Conservation (phyloP, 2,329 filamentous ascomycete species). For the Arthrobotrys musiformis region DNA sequence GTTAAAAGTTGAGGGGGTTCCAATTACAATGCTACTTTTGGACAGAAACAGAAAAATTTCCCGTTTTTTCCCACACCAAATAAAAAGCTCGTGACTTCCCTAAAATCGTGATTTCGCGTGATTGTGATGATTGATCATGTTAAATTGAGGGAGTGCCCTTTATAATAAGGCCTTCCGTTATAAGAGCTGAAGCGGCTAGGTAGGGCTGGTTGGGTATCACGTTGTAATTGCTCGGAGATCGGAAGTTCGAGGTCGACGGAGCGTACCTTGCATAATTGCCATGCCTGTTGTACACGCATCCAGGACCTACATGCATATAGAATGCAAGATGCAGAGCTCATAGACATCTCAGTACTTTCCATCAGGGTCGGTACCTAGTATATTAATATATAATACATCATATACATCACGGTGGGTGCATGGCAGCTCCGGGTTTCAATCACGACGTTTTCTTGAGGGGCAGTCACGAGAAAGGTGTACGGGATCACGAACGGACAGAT, state of each 20-base stretch:
- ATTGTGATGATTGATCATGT: background rate
- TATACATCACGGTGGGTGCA: background rate
- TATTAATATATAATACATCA: too few relatives aligned
- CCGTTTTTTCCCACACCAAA: background rate
- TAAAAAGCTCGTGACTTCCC: background rate
- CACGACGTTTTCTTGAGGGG: background rate
- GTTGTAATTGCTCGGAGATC: background rate
- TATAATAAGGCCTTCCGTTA: too few relatives aligned
- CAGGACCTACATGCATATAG: too few relatives aligned
- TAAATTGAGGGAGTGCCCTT: too few relatives aligned
- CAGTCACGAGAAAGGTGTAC: conserved; percentile 1
- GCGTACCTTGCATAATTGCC: background rate
- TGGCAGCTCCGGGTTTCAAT: background rate
- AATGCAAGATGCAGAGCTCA: too few relatives aligned
- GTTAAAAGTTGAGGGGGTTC: conserved; percentile 15
- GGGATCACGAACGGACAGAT: conserved; percentile 2
- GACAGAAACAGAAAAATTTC: background rate
- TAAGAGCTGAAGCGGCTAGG: too few relatives aligned
- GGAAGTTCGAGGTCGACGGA: background rate
- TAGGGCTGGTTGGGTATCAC: background rate
- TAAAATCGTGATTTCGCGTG: background rate
- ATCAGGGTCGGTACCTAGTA: too few relatives aligned
- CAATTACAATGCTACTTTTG: conserved; percentile 49
- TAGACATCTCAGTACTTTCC: too few relatives aligned
- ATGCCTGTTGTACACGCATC: too few relatives aligned